Conservation (phyloP, 75 land plant genomes). For the Adiantum capillusveneris region DNA sequence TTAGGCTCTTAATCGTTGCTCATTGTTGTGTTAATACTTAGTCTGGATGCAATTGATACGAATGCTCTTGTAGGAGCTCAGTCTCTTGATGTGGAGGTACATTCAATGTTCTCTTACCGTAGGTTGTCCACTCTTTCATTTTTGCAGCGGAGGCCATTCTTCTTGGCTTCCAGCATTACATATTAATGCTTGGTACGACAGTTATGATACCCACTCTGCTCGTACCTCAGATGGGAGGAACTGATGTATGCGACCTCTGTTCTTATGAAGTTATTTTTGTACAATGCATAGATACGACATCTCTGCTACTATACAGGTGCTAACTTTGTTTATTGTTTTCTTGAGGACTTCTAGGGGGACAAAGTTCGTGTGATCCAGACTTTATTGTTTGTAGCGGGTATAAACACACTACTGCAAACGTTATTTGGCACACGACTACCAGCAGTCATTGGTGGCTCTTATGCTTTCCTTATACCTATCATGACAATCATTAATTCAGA, state of each 20-base stretch:
- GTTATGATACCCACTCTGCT: conserved; percentile 83
- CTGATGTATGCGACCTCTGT: conserved; percentile 32
- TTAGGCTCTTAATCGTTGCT: too few relatives aligned
- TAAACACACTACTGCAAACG: conserved; percentile 76
- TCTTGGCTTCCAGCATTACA: conserved; percentile 86
- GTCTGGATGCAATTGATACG: too few relatives aligned
- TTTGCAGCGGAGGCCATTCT: conserved; percentile 65
- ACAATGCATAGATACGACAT: background rate
- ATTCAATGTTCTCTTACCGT: background rate
- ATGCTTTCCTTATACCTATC: conserved; percentile 63
- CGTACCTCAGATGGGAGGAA: conserved; percentile 83
- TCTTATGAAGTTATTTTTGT: background rate
- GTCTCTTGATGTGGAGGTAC: background rate
- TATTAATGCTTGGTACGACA: conserved; percentile 71
- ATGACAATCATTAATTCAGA: conserved; percentile 55
- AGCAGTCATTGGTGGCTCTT: conserved; percentile 67
- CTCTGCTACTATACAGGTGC: background rate
- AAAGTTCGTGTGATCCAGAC: conserved; percentile 76
- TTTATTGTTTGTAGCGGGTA: conserved; percentile 57
- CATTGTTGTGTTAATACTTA: too few relatives aligned
- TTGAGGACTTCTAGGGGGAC: conserved; percentile 39
- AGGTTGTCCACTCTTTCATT: background rate
- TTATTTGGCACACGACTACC: conserved; percentile 72
- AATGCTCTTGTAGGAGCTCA: too few relatives aligned
- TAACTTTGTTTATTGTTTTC: background rate